Percentiles rank a stretch among this genome's conserved stretches.
phyloP scores from a whole-genome alignment of 148 eudicot species.

The Oxyria digyna region DNA sequence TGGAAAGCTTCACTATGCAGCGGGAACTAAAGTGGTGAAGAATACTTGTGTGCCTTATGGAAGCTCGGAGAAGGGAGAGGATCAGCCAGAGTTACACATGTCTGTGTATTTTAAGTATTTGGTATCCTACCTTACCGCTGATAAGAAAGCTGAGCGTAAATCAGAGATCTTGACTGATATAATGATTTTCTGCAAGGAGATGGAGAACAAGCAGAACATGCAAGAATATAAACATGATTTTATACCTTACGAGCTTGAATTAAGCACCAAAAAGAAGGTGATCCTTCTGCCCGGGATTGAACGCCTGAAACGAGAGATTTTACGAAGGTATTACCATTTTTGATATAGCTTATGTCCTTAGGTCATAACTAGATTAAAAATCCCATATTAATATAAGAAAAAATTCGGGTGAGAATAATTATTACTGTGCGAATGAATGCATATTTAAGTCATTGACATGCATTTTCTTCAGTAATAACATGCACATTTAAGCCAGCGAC shows the following conservation, averaged over 20 bases:
- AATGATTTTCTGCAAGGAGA: background rate
- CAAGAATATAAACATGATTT: background rate
- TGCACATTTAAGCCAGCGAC: no score
- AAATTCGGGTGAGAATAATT: no score
- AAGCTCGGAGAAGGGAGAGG: background rate
- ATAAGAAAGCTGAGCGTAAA: background rate
- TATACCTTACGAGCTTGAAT: background rate
- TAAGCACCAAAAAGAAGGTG: background rate
- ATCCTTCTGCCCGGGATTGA: background rate
- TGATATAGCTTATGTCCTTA: no score
- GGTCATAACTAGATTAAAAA: no score
- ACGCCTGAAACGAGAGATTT: background rate
- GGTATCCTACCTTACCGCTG: background rate
- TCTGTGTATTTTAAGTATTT: conserved; percentile 6
- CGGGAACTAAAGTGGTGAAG: conserved; percentile 4
- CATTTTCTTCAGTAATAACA: no score
- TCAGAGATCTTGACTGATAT: background rate
- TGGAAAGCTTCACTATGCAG: background rate
- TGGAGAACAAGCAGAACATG: background rate
- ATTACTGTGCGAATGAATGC: no score
- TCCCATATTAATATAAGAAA: no score
- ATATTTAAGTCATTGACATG: no score
- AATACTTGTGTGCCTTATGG: background rate
- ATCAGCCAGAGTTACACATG: background rate
- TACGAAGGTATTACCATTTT: background rate